Evolutionary conservation across 1,284 basidiomycete genomes (phyloP), one percentile per base, ranked within the genome.

Genomic region (Phellopilus nigrolimitatus): DNA sequence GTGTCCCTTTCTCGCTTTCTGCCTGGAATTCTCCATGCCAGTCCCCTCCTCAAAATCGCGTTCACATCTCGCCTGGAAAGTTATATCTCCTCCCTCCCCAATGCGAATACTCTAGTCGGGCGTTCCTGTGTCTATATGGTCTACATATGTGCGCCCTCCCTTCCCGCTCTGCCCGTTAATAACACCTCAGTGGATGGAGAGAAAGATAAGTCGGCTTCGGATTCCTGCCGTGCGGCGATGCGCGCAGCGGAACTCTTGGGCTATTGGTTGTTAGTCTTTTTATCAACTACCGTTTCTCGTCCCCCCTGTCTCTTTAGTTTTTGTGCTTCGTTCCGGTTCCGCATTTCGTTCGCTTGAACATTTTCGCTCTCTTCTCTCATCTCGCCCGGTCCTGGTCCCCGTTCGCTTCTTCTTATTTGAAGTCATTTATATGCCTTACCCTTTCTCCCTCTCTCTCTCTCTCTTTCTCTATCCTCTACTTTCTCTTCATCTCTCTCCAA

Each of bases 251-350:
- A 60, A 59, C 59, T 27, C 72, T 79, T 73, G 78, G 78, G 79
- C 75, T 80, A 73, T 79, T 80, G 74, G 77, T 80, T 79, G 77
- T 71, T 66, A 64, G 66, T 64, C 42, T 74, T 67, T 71, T 74
- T 73, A 72, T 74, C 67, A 66, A 68, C 66, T 73, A 67, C 60
- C 54, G 62, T 64, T 71, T 64, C 61, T 53, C 59, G 56, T 61
- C 47, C 50, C 58, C 61, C 58, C 56, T 60, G 49, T 47, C 59
- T 59, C 59, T 62, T 58, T 54, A n/a, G n/a, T 53, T 65, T 61
- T 64, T 62, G 66, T 48, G 38, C 49, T 42, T 51, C 54, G 24
- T 52, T 53, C n/a, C 47, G 21, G 38, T 31, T 44, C 3, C 3
- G 8, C 24, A 12, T 30, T 30, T 22, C 27, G 22, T 37, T 42